Conservation (phyloP, 805 yeast genomes). For the Komagataella populi region DNA sequence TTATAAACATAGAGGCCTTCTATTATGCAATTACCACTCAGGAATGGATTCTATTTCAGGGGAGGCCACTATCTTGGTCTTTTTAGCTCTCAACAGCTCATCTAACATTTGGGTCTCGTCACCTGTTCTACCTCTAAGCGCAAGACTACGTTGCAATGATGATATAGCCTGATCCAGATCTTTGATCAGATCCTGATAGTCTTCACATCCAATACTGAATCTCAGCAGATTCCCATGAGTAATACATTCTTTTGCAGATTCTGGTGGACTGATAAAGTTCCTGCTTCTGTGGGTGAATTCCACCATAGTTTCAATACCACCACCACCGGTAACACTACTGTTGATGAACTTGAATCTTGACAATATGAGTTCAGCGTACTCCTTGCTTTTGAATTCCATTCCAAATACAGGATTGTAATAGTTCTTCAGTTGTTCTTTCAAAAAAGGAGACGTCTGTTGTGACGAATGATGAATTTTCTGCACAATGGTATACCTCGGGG, state of each 20-base stretch:
- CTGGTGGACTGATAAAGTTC: slow-evolving; percentile 10
- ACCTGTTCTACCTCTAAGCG: not conserved
- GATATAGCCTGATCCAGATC: slow-evolving; percentile 26
- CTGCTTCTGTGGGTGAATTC: slow-evolving; percentile 23
- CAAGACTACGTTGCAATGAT: not conserved
- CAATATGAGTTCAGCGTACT: slow-evolving; percentile 25
- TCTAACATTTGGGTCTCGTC: not conserved
- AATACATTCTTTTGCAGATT: not conserved
- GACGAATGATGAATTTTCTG: slow-evolving; percentile 26
- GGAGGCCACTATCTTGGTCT: not conserved
- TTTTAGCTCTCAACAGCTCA: not conserved
- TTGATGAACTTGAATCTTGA: slow-evolving; percentile 34
- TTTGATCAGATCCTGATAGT: slow-evolving; percentile 32
- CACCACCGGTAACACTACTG: slow-evolving; percentile 31
- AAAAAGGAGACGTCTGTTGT: slow-evolving; percentile 22
- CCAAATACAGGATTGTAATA: slow-evolving; percentile 35
- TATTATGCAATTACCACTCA: not conserved
- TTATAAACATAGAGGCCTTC: not conserved
- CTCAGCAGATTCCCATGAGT: slow-evolving; percentile 20
- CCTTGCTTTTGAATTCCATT: slow-evolving; percentile 20
- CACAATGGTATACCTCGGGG: slow-evolving; percentile 18
- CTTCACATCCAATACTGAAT: slow-evolving; percentile 41
- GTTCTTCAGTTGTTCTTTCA: slow-evolving; percentile 26
- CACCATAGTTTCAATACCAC: slow-evolving; percentile 31
- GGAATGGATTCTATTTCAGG: not conserved